Evolutionary conservation across 331 rosid species (phyloP).

Genomic region (Rosa hybrid): DNA sequence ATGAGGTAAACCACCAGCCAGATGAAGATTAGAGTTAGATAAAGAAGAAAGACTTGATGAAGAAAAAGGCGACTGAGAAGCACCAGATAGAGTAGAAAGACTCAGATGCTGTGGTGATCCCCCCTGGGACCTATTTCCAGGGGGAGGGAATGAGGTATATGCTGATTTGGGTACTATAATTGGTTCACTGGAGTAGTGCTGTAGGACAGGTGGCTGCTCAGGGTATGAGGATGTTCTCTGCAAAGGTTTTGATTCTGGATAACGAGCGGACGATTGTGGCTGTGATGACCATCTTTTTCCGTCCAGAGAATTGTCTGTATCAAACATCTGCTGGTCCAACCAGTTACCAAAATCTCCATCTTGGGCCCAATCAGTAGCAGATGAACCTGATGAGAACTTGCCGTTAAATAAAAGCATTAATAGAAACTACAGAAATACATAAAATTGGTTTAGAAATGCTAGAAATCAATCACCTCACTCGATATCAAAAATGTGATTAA

Average conservation of each 20-base stretch:
- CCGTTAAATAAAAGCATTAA: not conserved
- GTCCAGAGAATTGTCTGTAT: slow-evolving; percentile 42
- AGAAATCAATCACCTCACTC: not conserved
- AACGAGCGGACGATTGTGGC: slow-evolving; percentile 43
- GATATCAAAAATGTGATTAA: not conserved
- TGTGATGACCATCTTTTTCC: slow-evolving; percentile 69
- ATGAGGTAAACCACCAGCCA: slow-evolving; percentile 49
- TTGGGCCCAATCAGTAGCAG: slow-evolving; percentile 49
- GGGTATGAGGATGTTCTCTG: slow-evolving; percentile 59
- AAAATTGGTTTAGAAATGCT: not conserved
- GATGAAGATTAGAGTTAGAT: slow-evolving; percentile 47
- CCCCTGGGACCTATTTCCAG: slow-evolving; percentile 57
- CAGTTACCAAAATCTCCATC: slow-evolving; percentile 49
- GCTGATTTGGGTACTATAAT: slow-evolving; percentile 51
- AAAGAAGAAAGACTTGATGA: slow-evolving; percentile 45
- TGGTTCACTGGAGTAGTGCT: slow-evolving; percentile 60
- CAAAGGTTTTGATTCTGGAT: slow-evolving; percentile 46
- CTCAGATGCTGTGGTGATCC: slow-evolving; percentile 50
- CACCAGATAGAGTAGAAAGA: slow-evolving; percentile 43
- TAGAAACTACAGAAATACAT: not conserved
- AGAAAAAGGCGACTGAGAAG: slow-evolving; percentile 44
- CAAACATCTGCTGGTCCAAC: slow-evolving; percentile 58
- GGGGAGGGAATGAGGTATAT: slow-evolving; percentile 69
- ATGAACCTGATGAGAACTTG: slow-evolving; percentile 42
- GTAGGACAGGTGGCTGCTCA: slow-evolving; percentile 50